Conservation (phyloP, 1,284 basidiomycete genomes). For the Rhizopogon parksii region DNA sequence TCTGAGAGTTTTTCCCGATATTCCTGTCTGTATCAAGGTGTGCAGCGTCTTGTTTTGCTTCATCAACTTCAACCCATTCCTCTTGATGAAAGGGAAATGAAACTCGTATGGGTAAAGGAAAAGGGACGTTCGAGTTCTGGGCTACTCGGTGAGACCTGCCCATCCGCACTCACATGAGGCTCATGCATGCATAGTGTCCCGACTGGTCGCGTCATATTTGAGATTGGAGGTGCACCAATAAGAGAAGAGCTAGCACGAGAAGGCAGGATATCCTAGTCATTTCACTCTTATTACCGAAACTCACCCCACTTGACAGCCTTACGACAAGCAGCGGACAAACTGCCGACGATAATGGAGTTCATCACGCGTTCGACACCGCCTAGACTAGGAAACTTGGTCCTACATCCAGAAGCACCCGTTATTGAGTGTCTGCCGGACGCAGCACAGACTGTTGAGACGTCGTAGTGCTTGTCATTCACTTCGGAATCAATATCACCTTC, state of each 20-base stretch:
- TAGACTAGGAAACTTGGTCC: slow-evolving; percentile 68
- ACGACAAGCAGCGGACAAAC: slow-evolving; percentile 82
- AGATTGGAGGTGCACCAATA: slow-evolving; percentile 87
- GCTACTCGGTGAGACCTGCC: slow-evolving; percentile 68
- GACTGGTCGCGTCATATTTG: slow-evolving; percentile 90
- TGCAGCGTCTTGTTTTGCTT: slow-evolving; percentile 11
- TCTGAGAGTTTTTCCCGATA: slow-evolving; percentile 91
- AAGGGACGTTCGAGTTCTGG: slow-evolving; percentile 97
- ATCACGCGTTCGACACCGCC: slow-evolving; percentile 68
- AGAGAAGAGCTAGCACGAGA: slow-evolving; percentile 91
- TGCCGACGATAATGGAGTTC: slow-evolving; percentile 89
- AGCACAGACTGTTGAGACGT: too few relatives aligned
- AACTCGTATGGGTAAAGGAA: slow-evolving; percentile 99
- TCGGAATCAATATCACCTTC: neutral
- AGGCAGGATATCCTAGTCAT: slow-evolving; percentile 44
- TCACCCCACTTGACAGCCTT: slow-evolving; percentile 49
- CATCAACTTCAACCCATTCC: too few relatives aligned
- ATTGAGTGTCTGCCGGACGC: too few relatives aligned
- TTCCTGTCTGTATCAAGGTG: slow-evolving; percentile 96
- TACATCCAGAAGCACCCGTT: slow-evolving; percentile 32
- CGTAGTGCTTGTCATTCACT: neutral
- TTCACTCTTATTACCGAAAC: neutral
- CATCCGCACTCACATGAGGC: neutral
- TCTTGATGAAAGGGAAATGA: slow-evolving; percentile 73
- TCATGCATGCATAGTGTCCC: slow-evolving; percentile 54